Evolutionary conservation across 1,139 yeast genomes (phyloP).

Genomic region (Kodamaea plutei): DNA sequence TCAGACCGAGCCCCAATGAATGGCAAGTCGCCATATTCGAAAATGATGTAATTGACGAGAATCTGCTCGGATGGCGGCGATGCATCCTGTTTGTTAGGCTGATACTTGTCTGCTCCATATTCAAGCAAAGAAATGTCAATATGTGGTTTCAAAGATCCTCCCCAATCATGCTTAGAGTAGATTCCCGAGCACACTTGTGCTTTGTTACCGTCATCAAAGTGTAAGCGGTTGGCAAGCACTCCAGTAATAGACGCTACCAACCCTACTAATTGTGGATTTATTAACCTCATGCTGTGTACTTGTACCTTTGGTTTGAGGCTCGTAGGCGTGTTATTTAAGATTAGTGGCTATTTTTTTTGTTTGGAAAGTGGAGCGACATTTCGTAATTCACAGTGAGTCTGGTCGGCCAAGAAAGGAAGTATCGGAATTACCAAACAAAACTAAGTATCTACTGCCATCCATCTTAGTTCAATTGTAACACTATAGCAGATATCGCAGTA

Average conservation of each 20-base stretch:
- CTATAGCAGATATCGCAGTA: too few species aligned
- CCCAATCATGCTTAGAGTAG: conserved; percentile 85
- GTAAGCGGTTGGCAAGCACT: conserved; percentile 38
- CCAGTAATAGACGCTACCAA: too few species aligned
- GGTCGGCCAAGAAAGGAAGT: too few species aligned
- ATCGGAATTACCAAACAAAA: too few species aligned
- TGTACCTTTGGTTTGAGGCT: too few species aligned
- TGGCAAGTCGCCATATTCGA: conserved; percentile 76
- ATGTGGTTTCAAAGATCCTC: conserved; percentile 66
- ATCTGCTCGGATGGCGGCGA: conserved; percentile 24
- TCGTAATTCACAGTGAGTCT: too few species aligned
- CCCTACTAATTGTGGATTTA: conserved; percentile 3
- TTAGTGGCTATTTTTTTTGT: too few species aligned
- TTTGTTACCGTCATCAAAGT: conserved; percentile 38
- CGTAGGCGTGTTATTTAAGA: too few species aligned
- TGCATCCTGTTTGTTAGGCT: conserved; percentile 18
- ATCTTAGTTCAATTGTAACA: too few species aligned
- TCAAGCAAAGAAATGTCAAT: conserved; percentile 46
- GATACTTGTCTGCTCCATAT: conserved; percentile 32
- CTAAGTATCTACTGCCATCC: too few species aligned
- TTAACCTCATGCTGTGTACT: conserved; percentile 1
- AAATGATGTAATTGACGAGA: conserved; percentile 63
- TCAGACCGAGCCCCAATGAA: conserved; percentile 55
- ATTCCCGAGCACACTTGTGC: conserved; percentile 85
- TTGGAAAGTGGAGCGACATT: too few species aligned